phyloP scores from a whole-genome alignment of 768 basidiomycete genomes.

The Lactarius indigo region DNA sequence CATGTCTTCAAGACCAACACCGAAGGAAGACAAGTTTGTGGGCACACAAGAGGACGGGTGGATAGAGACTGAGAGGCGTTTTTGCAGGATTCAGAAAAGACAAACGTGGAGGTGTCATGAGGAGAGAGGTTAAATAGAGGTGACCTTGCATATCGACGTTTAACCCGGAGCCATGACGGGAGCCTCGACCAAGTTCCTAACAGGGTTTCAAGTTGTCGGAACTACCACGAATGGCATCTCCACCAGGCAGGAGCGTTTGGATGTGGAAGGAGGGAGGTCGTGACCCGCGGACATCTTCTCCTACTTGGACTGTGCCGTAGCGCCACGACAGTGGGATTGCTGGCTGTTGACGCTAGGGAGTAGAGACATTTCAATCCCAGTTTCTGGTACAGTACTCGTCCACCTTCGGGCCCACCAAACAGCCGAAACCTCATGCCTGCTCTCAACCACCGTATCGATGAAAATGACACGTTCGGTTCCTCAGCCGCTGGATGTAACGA shows the following conservation, averaged over 20 bases:
- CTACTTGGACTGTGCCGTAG: slow-evolving; percentile 2
- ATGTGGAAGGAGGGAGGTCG: background rate
- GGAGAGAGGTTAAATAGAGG: background rate
- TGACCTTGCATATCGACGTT: background rate
- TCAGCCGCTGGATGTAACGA: background rate
- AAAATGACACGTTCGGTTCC: background rate
- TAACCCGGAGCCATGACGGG: background rate
- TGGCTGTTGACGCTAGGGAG: background rate
- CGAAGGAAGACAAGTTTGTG: background rate
- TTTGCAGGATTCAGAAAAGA: background rate
- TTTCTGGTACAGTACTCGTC: background rate
- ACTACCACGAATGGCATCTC: background rate
- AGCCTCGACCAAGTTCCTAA: background rate
- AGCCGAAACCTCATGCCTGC: background rate
- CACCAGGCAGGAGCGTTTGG: background rate
- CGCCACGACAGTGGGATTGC: background rate
- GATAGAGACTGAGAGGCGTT: background rate
- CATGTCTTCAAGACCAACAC: slow-evolving; percentile 19
- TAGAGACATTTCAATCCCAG: background rate
- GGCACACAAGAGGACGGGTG: background rate
- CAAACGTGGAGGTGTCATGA: background rate
- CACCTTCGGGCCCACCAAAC: background rate
- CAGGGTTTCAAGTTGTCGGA: background rate
- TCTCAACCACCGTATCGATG: background rate
- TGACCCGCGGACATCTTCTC: slow-evolving; percentile 12